Base-by-base conservation (phyloP, 225 moss, liverwort and hornwort genomes). In the Bryoerythrophyllum caledonicum region DNA sequence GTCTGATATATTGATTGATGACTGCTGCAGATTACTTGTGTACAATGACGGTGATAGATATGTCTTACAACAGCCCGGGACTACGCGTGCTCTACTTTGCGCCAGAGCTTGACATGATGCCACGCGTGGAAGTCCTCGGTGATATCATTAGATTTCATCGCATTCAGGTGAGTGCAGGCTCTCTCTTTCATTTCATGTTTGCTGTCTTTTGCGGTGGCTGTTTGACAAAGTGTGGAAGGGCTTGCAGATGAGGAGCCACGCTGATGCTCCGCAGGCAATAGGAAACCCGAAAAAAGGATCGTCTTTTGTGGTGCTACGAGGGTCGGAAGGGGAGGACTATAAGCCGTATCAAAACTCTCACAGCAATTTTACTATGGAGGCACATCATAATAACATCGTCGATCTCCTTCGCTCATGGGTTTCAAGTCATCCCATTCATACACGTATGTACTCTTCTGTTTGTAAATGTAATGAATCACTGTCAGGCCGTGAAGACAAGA, bases 71-170 rank as follows among this genome's bases (percentile, higher is more conserved):
- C 62, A 73, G 67, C 78, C 81, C 84, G 57, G 81, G 84, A 56
- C 65, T 86, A 30, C 81, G 88, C 23, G 79, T 88, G 35, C 86
- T 83, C 55, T 92, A 75, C 74, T 78, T 96, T 69, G 83, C 88
- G 58, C 83, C 89, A 28, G 37, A 58, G 63, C 28, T 80, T 25
- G 78, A 82, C 1, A 78, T 26, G 65, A 83, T 86, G 65, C 96
- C 96, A 4, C 58, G 78, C 20, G 96, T 94, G 54, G 82, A 77
- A 52, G 59, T 68, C 10, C 82, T 82, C 57, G 96, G 96, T 67
- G 96, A 96, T 73, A 87, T 96, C n/a, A 86, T 96, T 73, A 84
- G 96, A 35, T 87, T 96, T 64, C 96, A 96, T 81, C 88, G 96
- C 74, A 81, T 94, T 73, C 58, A 75, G 88, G 96, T 93, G 46